These are phyloP conservation scores for Gossypium ekmanianum DNA, from an alignment of 345 rosid genomes.

Conservation along the genomic window DNA sequence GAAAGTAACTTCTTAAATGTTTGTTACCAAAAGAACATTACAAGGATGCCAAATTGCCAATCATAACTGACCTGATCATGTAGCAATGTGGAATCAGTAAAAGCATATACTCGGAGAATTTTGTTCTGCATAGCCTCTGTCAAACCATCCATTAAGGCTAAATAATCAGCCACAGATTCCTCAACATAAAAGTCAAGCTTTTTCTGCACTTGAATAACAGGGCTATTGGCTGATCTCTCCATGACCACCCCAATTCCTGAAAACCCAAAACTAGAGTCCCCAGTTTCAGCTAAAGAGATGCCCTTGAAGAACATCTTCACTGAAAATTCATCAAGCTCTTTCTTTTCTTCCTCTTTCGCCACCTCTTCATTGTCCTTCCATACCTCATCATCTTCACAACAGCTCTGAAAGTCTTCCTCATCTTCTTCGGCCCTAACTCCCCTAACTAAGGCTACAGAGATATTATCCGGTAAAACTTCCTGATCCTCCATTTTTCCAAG, in stretches of 20 bases:
- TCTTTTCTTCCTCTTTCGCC: conserved; percentile 38
- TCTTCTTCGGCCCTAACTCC: conserved; percentile 55
- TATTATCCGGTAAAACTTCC: conserved; percentile 29
- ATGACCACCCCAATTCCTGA: conserved; percentile 91
- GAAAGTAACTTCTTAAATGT: background rate
- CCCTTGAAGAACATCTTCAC: conserved; percentile 91
- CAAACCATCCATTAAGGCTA: conserved; percentile 89
- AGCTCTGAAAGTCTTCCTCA: conserved; percentile 89
- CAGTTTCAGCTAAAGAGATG: conserved; percentile 49
- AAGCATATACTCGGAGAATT: conserved; percentile 58
- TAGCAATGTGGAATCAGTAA: conserved; percentile 66
- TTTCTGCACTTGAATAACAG: conserved; percentile 79
- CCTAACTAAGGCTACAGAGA: conserved; percentile 34
- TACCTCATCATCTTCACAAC: conserved; percentile 87
- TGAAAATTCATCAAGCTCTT: conserved; percentile 62
- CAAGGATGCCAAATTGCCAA: background rate
- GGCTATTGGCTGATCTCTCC: conserved; percentile 50
- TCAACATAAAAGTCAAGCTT: conserved; percentile 81
- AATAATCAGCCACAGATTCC: conserved; percentile 77
- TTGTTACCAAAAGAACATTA: background rate
- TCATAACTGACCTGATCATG: conserved; percentile 59
- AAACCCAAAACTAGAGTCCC: conserved; percentile 55
- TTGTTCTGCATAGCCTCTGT: conserved; percentile 60
- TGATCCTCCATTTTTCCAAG: conserved; percentile 46
- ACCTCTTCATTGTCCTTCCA: conserved; percentile 75